Conservation (phyloP, 2,329 filamentous ascomycete genomes). For the Trichophyton verrucosum region DNA sequence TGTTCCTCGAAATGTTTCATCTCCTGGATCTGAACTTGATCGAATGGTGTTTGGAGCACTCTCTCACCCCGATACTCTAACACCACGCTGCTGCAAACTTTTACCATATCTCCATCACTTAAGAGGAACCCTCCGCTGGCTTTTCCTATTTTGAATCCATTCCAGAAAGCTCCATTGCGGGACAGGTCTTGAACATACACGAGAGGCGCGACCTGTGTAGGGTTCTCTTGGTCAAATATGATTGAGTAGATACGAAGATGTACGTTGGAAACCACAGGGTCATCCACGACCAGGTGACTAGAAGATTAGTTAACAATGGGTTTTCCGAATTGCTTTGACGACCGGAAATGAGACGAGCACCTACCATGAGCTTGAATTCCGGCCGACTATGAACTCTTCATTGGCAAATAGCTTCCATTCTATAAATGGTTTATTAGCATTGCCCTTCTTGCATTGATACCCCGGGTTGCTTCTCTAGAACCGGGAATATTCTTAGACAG, state of each 20-base stretch:
- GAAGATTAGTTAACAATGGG: neutral
- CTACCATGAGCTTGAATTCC: slow-evolving; percentile 12
- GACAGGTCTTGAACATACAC: slow-evolving; percentile 36
- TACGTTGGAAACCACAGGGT: slow-evolving; percentile 28
- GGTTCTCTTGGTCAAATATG: slow-evolving; percentile 29
- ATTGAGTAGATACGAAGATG: slow-evolving; percentile 35
- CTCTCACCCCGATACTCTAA: slow-evolving; percentile 7
- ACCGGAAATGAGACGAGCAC: neutral
- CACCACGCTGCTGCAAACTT: slow-evolving; percentile 3
- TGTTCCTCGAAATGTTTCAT: slow-evolving; percentile 25
- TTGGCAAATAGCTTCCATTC: slow-evolving; percentile 10
- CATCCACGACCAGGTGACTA: slow-evolving; percentile 21
- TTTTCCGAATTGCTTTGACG: neutral
- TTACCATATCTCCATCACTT: slow-evolving; percentile 21
- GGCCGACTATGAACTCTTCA: slow-evolving; percentile 13
- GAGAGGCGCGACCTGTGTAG: slow-evolving; percentile 26
- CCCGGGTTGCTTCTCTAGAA: neutral
- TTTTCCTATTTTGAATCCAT: slow-evolving; percentile 14
- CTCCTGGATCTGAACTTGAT: slow-evolving; percentile 24
- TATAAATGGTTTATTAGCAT: neutral
- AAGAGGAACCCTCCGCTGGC: slow-evolving; percentile 10
- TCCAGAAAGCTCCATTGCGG: slow-evolving; percentile 31
- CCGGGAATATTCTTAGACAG: neutral
- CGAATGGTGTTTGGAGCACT: slow-evolving; percentile 3
- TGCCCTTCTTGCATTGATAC: neutral